Percentiles rank a stretch among this genome's conserved stretches.
These are phyloP conservation scores for Lachancea kluyveri DNA, from an alignment of 805 yeast genomes.

Conservation along the genomic window DNA sequence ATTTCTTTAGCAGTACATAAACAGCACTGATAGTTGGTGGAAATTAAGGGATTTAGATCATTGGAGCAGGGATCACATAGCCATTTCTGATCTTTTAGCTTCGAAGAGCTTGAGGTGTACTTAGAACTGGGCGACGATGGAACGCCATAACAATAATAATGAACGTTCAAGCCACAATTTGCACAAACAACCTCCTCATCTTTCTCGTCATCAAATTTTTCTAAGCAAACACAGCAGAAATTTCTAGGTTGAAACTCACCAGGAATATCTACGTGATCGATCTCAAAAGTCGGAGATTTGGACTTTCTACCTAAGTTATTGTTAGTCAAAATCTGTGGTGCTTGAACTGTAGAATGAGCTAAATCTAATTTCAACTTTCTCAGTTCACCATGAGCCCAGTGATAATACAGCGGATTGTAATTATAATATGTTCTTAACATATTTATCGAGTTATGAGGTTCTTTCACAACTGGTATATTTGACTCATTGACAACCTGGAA, in stretches of 20 bases:
- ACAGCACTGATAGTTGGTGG: constrained; percentile 54
- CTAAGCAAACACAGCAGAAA: constrained; percentile 56
- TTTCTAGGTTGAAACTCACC: constrained; percentile 12
- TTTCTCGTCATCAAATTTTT: constrained; percentile 11
- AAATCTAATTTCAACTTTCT: constrained; percentile 1
- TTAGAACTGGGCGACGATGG: constrained; percentile 11
- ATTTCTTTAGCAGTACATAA: constrained; percentile 56
- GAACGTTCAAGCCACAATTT: constrained; percentile 65
- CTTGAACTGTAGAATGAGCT: not conserved
- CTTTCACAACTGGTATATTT: constrained; percentile 2
- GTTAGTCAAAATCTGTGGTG: not conserved
- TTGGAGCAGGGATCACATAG: constrained; percentile 75
- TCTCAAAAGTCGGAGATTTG: constrained; percentile 1
- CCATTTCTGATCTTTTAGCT: constrained; percentile 42
- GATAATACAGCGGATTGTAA: constrained; percentile 5
- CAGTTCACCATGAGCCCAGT: constrained; percentile 6
- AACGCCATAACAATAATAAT: constrained; percentile 63
- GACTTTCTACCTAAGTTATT: constrained; percentile 6
- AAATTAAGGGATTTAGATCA: constrained; percentile 51
- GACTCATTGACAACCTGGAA: constrained; percentile 4
- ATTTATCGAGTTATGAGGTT: not conserved
- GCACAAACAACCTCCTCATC: constrained; percentile 42
- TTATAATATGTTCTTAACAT: constrained; percentile 2
- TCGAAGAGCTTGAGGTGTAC: not conserved
- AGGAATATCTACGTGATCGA: not conserved